A percentile compares a stretch with the other conserved stretches of the same genome.
Conservation (phyloP, 805 yeast genomes). For the Hanseniaspora mollemarum region DNA sequence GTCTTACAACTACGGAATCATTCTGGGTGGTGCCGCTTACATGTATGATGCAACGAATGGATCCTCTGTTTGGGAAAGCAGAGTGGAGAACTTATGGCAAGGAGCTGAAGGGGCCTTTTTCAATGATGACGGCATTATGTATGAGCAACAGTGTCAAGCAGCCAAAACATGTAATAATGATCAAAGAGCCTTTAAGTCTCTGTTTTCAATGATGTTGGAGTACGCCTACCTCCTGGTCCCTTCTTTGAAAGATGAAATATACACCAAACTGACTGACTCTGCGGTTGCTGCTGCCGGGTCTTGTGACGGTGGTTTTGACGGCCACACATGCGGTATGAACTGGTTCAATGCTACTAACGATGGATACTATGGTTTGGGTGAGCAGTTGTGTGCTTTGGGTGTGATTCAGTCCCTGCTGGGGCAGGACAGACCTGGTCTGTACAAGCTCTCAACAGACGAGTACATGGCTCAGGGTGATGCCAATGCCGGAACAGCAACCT, state of each 20-base stretch:
- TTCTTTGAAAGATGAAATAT: constrained; percentile 34
- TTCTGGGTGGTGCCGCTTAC: constrained; percentile 64
- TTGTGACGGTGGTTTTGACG: constrained; percentile 64
- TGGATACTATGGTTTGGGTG: constrained; percentile 61
- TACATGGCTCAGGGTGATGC: constrained; percentile 48
- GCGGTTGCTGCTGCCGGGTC: constrained; percentile 60
- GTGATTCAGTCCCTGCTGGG: constrained; percentile 42
- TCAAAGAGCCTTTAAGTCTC: constrained; percentile 62
- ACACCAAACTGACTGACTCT: constrained; percentile 34
- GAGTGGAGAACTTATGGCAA: constrained; percentile 36
- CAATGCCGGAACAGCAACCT: constrained; percentile 37
- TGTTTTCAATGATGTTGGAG: constrained; percentile 53
- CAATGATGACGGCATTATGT: constrained; percentile 39
- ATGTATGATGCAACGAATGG: constrained; percentile 58
- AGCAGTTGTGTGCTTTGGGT: constrained; percentile 65
- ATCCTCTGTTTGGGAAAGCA: constrained; percentile 38
- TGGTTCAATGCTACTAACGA: constrained; percentile 56
- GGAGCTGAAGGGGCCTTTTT: constrained; percentile 43
- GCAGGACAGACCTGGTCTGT: constrained; percentile 40
- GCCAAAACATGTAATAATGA: constrained; percentile 52
- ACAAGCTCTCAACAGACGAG: constrained; percentile 37
- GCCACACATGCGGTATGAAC: constrained; percentile 61
- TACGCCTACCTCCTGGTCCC: constrained; percentile 47
- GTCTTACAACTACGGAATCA: constrained; percentile 75
- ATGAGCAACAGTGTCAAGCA: constrained; percentile 50